These are phyloP conservation scores for Globisporangium abappressorium DNA, from an alignment of 352 stramenopile genomes.

Conservation along the genomic window DNA sequence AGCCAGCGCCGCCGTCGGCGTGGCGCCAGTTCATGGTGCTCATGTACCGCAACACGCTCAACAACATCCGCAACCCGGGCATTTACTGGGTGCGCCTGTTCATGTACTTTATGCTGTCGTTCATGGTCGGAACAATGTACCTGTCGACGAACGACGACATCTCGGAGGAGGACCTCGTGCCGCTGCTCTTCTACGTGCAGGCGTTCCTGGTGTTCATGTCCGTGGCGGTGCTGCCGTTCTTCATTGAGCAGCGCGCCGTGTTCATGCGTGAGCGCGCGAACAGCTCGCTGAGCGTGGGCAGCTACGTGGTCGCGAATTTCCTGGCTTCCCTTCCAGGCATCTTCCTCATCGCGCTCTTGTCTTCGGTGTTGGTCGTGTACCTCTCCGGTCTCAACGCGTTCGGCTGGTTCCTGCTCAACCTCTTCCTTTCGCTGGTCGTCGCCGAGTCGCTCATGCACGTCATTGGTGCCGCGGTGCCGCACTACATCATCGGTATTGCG, in stretches of 20 bases:
- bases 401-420: conserved; percentile 58
- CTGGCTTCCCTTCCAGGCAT: conserved; percentile 66
- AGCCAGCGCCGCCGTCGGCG: conserved; percentile 36
- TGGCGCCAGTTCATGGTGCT: conserved; percentile 56
- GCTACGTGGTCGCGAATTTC: conserved; percentile 79
- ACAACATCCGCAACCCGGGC: conserved; percentile 68
- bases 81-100: conserved; percentile 80
- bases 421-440: conserved; percentile 74
- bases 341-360: conserved; percentile 51
- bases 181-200: conserved; percentile 87
- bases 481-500: conserved; percentile 88
- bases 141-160: conserved; percentile 38
- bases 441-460: conserved; percentile 83
- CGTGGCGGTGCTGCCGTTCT: conserved; percentile 76
- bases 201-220: conserved; percentile 92
- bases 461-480: conserved; percentile 69
- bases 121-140: conserved; percentile 81
- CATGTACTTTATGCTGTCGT: conserved; percentile 77
- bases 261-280: conserved; percentile 81
- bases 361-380: conserved; percentile 48
- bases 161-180: conserved; percentile 36
- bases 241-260: conserved; percentile 82
- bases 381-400: conserved; percentile 57
- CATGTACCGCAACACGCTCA: conserved; percentile 51
- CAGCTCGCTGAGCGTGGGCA: conserved; percentile 66